Percentiles rank a stretch among this genome's conserved stretches.
Evolutionary conservation across 2,329 filamentous ascomycete genomes (phyloP).

Genomic region (Stachybotrys echinatus): DNA sequence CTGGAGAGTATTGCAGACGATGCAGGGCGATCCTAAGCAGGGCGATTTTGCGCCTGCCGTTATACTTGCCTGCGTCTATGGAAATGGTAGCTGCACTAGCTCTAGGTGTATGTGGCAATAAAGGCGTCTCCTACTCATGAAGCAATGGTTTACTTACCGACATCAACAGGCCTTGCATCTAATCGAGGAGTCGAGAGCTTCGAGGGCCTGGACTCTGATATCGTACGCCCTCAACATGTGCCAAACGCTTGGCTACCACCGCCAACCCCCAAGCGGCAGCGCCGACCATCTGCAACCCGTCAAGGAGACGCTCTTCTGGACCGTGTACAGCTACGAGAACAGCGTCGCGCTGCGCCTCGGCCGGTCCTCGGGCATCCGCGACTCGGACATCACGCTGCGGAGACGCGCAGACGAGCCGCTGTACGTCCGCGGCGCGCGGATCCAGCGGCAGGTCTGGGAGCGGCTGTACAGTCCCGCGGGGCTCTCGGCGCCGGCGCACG

Average conservation of each 20-base stretch:
- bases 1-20: conserved; percentile 14
- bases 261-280: not conserved
- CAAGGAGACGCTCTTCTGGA: conserved; percentile 23
- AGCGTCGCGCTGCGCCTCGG: conserved; percentile 28
- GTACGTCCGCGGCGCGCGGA: conserved; percentile 10
- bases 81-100: conserved; percentile 27
- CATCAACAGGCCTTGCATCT: conserved; percentile 21
- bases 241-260: conserved; percentile 27
- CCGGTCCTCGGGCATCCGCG: conserved; percentile 24
- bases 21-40: conserved; percentile 20
- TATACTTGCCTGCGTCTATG: conserved; percentile 23
- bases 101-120: conserved; percentile 19
- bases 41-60: conserved; percentile 18
- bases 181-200: conserved; percentile 24
- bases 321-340: conserved; percentile 28
- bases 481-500: not conserved
- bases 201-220: conserved; percentile 27
- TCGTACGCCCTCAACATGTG: conserved; percentile 27
- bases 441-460: conserved; percentile 26
- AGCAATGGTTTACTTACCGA: not conserved
- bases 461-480: conserved; percentile 23
- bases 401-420: conserved; percentile 10
- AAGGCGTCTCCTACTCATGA: not conserved
- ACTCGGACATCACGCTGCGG: conserved; percentile 21
- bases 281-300: not conserved